Evolutionary conservation across 2,329 filamentous ascomycete species (phyloP), one percentile per base, ranked within the genome.

Genomic region (Teratosphaeria nubilosa): DNA sequence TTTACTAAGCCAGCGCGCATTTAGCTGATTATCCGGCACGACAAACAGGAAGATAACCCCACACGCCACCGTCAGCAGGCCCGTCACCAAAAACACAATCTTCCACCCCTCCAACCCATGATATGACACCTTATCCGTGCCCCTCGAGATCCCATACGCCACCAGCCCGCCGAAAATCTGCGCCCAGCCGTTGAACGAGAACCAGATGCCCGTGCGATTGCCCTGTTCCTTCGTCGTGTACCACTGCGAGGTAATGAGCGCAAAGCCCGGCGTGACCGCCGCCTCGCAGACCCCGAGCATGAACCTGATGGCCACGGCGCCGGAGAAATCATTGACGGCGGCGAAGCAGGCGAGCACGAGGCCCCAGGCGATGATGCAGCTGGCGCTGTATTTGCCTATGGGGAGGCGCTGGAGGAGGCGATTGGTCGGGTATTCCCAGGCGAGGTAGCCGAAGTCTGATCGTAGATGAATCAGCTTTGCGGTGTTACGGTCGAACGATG

Each of bases 191-290:
- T 86, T 86, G 74, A 86, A 87, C 54, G 76, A 80, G 72, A 87
- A 88, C 86, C 86, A 89, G 57, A 87, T 80, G 3, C 80, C 81
- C 1, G 81, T 82, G 9, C 86, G 75, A 0, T 77, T 74, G 1
- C 82, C 83, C 72, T 88, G 86, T 68, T 89, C 86, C 56, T 77
- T 77, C 69, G 84, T 84, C 0, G 86, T 88, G 65, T 88, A 90
- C 86, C 86, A 89, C 72, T 87, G 84, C 3, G 77, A 82, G 1
- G 85, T 88, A 63, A 89, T 78, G 1, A 89, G 75, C 0, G 83
- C 81, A 64, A 88, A 88, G 0, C 85, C 85, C 0, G 86, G 86
- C 0, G 84, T 86, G 1, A 88, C 84, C 0, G 85, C 83, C 0
- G 84, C 77, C 68, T 90, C 86, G 57, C 86, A 86, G 0, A 86